Evolutionary conservation across 2,329 filamentous ascomycete genomes (phyloP), one percentile per base, ranked within the genome.

Genomic region (Rhynchosporium graminicola): DNA sequence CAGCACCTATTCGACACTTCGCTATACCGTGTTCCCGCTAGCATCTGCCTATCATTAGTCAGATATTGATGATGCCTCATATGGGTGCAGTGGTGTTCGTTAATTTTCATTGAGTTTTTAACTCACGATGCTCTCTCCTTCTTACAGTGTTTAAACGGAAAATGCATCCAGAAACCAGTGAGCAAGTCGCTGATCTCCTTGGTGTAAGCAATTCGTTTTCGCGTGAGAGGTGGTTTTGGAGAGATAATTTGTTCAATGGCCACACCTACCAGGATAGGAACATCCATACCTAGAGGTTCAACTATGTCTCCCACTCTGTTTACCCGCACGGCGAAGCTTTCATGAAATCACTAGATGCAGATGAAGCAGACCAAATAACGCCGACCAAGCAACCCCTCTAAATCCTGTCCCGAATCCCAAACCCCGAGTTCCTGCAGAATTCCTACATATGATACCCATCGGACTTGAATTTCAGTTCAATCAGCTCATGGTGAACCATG

Each of bases 391-490:
- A 54, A 40, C 51, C 20, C n/a, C 10, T 38, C 33, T 52, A 38
- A 26, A 40, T 3, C 15, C 15, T n/a, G 8, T 15, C 13, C 54
- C 6, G 26, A 20, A 12, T 20, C 29, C 38, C 12, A 26, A 33
- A 33, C 26, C n/a, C 33, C 38, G 10, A n/a, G 43, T 29, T 13
- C 9, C 45, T n/a, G n/a, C 36, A 9, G 33, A 15, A 6, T 4
- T 28, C n/a, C 33, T 28, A 54, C 5, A 20, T 33, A 52, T 40
- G 28, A 29, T 40, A 54, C 26, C 65, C 69, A 67, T 70, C 72
- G 31, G 64, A 59, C 48, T 31, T 65, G 59, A 74, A 75, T 65
- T 75, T 75, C 60, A 52, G 55, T 65, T 73, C 62, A 43, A 74
- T 73, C 29, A 73, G 56, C 50, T 70, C 67, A 40, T 67, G 66